Base-by-base conservation (phyloP, 768 basidiomycete species). In the Leucosporidium scottii region DNA sequence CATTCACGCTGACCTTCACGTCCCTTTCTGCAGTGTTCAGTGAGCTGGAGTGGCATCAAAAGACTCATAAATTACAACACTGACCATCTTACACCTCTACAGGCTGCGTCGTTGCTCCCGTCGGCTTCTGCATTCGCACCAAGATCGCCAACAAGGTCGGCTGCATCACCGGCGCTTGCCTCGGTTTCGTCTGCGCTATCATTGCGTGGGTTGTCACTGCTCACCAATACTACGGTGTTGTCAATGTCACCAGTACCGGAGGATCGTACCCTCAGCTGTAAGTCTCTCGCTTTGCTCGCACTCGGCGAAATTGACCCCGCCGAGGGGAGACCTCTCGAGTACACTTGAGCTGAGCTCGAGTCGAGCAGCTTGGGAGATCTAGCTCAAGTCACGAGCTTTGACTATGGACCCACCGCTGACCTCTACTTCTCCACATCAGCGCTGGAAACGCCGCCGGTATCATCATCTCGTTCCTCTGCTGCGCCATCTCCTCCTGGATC, bases 61-160 rank as follows among this genome's bases (percentile, higher is more conserved):
- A 27, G 23, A 59, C 36, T 34, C 54, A 18, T 30, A 58, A 21
- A 20, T 47, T n/a, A 21, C n/a, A 21, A 36, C 44, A 15, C 31
- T 55, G 13, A 59, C 44, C 36, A n/a, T 59, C 36, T 36, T 59
- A 8, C 44, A 36, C 13, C 10, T 44, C 1, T n/a, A 44, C 10
- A 44, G 58, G 58, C 34, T 36, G 34, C 34, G 12, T 36, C 34
- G 34, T 36, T 12, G 6, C 34, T 5, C 34, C 34, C 12, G 34
- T 36, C 6, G 34, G 34, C 34, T 36, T 36, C 34, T 36, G 34
- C 34, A 36, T 36, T 12, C 34, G 34, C 34, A 36, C 34, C 34
- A 36, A 36, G 58, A 59, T 20, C 58, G 58, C 18, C 58, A 59
- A 28, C 5, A 59, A 59, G 39, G 25, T 59, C 39, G 58, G 36